Evolutionary conservation across 2,329 filamentous ascomycete species (phyloP).

Genomic region (Claviceps pazoutovae): DNA sequence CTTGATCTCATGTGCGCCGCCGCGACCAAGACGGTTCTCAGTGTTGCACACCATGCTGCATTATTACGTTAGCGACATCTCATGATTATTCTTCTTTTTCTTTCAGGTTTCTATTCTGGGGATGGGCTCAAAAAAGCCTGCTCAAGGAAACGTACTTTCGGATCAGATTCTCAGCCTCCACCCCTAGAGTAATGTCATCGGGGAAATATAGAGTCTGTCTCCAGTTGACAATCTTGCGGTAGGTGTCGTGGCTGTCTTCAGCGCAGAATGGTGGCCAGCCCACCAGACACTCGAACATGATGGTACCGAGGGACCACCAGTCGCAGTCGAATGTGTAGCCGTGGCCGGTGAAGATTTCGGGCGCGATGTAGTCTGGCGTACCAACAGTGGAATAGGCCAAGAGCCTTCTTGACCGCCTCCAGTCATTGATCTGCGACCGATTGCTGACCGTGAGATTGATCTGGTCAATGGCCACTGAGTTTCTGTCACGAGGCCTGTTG

Average conservation of each 20-base stretch:
- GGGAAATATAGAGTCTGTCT: conserved; percentile 91
- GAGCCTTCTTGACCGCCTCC: conserved; percentile 86
- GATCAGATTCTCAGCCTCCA: conserved; percentile 84
- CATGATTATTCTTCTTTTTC: background rate
- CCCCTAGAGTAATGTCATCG: conserved; percentile 78
- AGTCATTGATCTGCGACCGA: conserved; percentile 94
- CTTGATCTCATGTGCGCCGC: conserved; percentile 86
- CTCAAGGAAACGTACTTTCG: conserved; percentile 50
- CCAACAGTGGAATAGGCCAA: conserved; percentile 98
- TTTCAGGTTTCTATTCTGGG: too few relatives aligned
- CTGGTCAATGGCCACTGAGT: conserved; percentile 90
- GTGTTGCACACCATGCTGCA: conserved; percentile 81
- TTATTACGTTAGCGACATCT: background rate
- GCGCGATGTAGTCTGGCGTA: conserved; percentile 96
- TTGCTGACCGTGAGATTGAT: conserved; percentile 98
- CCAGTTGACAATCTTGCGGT: conserved; percentile 99
- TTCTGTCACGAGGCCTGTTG: conserved; percentile 64
- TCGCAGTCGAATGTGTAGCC: conserved; percentile 96
- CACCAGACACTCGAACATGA: conserved; percentile 98
- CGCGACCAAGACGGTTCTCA: conserved; percentile 77
- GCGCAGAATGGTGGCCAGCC: conserved; percentile 99
- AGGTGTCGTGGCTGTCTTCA: conserved; percentile 93
- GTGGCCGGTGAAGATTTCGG: conserved; percentile 93
- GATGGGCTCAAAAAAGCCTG: background rate
- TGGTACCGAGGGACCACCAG: conserved; percentile 98